Percentiles rank a stretch among this genome's conserved stretches.
These are phyloP conservation scores for Schwanniomyces pseudopolymorphus DNA, from an alignment of 805 yeast species.

Conservation along the genomic window DNA sequence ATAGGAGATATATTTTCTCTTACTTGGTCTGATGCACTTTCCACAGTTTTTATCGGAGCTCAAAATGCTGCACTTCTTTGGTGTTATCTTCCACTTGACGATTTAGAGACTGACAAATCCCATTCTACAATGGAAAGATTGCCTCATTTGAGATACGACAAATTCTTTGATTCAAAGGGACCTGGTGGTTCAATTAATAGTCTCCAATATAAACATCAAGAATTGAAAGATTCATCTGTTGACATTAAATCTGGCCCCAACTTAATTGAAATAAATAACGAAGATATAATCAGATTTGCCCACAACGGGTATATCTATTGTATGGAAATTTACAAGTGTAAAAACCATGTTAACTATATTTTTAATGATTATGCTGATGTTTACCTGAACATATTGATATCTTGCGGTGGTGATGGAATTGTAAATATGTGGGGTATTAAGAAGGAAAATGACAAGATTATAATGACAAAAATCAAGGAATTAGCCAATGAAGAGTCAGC, in stretches of 20 bases:
- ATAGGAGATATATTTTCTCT: constrained; percentile 92
- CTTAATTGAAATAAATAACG: constrained; percentile 65
- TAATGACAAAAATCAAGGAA: constrained; percentile 23
- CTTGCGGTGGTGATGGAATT: constrained; percentile 89
- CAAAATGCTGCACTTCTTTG: constrained; percentile 89
- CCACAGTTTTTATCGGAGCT: constrained; percentile 78
- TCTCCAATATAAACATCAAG: constrained; percentile 26
- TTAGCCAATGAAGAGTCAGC: constrained; percentile 70
- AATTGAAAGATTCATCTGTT: constrained; percentile 14
- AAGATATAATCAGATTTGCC: constrained; percentile 73
- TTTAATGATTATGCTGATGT: constrained; percentile 13
- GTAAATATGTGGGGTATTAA: constrained; percentile 75
- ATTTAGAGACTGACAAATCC: background rate
- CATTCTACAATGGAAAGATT: constrained; percentile 21
- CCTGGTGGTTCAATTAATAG: constrained; percentile 60
- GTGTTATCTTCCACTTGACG: constrained; percentile 41
- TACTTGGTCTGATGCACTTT: constrained; percentile 58
- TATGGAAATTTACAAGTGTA: constrained; percentile 38
- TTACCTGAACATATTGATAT: constrained; percentile 21
- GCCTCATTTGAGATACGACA: constrained; percentile 67
- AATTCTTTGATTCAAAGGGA: constrained; percentile 87
- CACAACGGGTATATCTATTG: constrained; percentile 90
- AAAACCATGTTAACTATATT: constrained; percentile 14
- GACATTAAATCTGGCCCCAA: constrained; percentile 11
- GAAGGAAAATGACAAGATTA: constrained; percentile 4